Percentiles rank a stretch among this genome's conserved stretches.
Evolutionary conservation across 2,329 filamentous ascomycete genomes (phyloP).

Genomic region (Dactylellina cionopaga): DNA sequence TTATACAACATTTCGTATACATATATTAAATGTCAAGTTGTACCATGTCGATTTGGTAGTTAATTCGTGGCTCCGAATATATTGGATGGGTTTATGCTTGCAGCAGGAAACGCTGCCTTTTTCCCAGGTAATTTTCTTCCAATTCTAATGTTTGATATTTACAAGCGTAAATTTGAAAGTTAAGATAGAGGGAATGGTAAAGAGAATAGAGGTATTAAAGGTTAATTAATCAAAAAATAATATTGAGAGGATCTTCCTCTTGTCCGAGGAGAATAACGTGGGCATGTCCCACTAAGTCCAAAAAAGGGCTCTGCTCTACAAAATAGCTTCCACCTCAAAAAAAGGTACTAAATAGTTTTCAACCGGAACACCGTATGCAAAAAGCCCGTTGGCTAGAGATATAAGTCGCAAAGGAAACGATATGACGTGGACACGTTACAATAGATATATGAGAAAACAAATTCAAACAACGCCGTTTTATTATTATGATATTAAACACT

Average conservation of each 20-base stretch:
- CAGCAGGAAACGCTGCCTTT: too few relatives aligned
- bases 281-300: not conserved
- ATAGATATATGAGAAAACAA: slow-evolving; percentile 19
- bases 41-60: not conserved
- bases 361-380: slow-evolving; percentile 48
- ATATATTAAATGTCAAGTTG: not conserved
- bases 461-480: slow-evolving; percentile 27
- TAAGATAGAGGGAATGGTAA: not conserved
- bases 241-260: too few relatives aligned
- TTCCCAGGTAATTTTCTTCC: too few relatives aligned
- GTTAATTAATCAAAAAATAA: not conserved
- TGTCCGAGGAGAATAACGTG: too few relatives aligned
- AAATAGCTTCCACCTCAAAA: too few relatives aligned
- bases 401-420: slow-evolving; percentile 22
- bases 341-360: slow-evolving; percentile 6
- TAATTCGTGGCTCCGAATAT: too few relatives aligned
- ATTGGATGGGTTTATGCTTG: too few relatives aligned
- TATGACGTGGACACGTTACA: slow-evolving; percentile 51
- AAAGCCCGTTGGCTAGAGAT: not conserved
- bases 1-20: not conserved
- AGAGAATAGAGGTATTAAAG: too few relatives aligned
- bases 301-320: too few relatives aligned
- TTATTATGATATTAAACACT: slow-evolving; percentile 38
- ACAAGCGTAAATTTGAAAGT: slow-evolving; percentile 5
- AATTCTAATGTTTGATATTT: slow-evolving; percentile 13